Conservation (phyloP, 2,329 filamentous ascomycete species). For the Calonectria fujianensis region DNA sequence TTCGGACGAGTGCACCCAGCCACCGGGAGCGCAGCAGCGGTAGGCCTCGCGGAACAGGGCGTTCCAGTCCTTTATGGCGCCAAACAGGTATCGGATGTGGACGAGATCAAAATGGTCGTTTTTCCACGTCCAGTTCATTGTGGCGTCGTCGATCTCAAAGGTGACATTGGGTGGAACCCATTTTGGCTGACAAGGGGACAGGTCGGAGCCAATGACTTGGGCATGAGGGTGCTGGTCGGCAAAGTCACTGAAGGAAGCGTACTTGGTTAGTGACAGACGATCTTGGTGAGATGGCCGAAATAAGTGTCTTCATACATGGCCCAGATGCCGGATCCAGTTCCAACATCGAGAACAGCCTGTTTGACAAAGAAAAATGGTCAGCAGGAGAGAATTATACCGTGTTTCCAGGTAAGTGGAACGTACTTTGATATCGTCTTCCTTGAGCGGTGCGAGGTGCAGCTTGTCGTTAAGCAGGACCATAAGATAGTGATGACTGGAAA, state of each 20-base stretch:
- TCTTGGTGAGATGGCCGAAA: not conserved
- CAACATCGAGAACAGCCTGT: slow-evolving; percentile 51
- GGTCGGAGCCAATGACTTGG: slow-evolving; percentile 46
- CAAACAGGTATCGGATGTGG: slow-evolving; percentile 49
- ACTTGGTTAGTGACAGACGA: not conserved
- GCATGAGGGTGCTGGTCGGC: slow-evolving; percentile 44
- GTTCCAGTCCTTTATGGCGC: slow-evolving; percentile 46
- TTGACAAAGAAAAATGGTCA: slow-evolving; percentile 10
- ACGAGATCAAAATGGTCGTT: slow-evolving; percentile 43
- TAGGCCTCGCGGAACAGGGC: slow-evolving; percentile 44
- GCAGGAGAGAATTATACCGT: not conserved
- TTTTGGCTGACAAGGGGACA: slow-evolving; percentile 47
- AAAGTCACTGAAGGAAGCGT: slow-evolving; percentile 42
- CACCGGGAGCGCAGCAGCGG: slow-evolving; percentile 48
- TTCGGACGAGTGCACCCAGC: slow-evolving; percentile 49
- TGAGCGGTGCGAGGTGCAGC: slow-evolving; percentile 50
- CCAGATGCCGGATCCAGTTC: slow-evolving; percentile 51
- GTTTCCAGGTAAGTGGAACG: not conserved
- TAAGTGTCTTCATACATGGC: slow-evolving; percentile 32
- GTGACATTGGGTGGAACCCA: slow-evolving; percentile 51
- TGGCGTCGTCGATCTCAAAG: slow-evolving; percentile 50
- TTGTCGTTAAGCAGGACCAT: slow-evolving; percentile 48
- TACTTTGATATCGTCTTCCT: slow-evolving; percentile 37
- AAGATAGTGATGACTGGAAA: slow-evolving; percentile 42
- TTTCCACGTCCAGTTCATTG: slow-evolving; percentile 45